phyloP scores from a whole-genome alignment of 2,329 filamentous ascomycete species.

The Aphanoascus verrucosus region DNA sequence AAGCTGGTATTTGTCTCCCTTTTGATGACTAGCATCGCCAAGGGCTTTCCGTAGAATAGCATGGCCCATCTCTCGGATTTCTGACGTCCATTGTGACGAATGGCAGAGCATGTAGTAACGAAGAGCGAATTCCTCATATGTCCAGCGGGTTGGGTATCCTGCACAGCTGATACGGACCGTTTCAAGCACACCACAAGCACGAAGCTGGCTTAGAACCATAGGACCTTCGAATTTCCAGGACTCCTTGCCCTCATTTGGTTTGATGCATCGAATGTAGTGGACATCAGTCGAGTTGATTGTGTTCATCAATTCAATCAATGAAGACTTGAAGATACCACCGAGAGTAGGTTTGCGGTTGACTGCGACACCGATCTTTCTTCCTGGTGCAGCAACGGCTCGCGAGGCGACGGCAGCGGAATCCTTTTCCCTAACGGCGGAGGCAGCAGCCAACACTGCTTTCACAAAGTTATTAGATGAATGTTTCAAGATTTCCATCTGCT shows the following conservation, averaged over 20 bases:
- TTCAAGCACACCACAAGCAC: slow-evolving; percentile 96
- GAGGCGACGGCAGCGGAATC: slow-evolving; percentile 59
- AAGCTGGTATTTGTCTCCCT: slow-evolving; percentile 89
- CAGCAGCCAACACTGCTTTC: slow-evolving; percentile 70
- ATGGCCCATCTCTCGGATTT: slow-evolving; percentile 89
- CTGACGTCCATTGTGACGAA: slow-evolving; percentile 79
- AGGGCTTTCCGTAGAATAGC: slow-evolving; percentile 82
- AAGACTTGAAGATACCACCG: slow-evolving; percentile 97
- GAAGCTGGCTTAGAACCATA: slow-evolving; percentile 94
- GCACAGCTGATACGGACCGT: slow-evolving; percentile 96
- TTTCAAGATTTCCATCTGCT: slow-evolving; percentile 88
- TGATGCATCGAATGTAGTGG: slow-evolving; percentile 98
- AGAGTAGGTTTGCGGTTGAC: slow-evolving; percentile 94
- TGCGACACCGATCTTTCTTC: slow-evolving; percentile 79
- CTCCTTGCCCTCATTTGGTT: slow-evolving; percentile 93
- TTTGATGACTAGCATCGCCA: slow-evolving; percentile 61
- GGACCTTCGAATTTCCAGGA: slow-evolving; percentile 97
- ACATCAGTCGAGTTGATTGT: slow-evolving; percentile 98
- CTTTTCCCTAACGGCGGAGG: slow-evolving; percentile 79
- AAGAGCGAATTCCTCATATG: slow-evolving; percentile 94
- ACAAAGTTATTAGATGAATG: slow-evolving; percentile 79
- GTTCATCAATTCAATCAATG: slow-evolving; percentile 92
- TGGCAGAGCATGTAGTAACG: slow-evolving; percentile 97
- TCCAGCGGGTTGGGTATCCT: slow-evolving; percentile 96
- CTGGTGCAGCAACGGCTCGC: slow-evolving; percentile 58